Percentiles rank a stretch among this genome's conserved stretches.
Conservation (phyloP, 2,329 filamentous ascomycete genomes). For the Arthrobotrys musiformis region DNA sequence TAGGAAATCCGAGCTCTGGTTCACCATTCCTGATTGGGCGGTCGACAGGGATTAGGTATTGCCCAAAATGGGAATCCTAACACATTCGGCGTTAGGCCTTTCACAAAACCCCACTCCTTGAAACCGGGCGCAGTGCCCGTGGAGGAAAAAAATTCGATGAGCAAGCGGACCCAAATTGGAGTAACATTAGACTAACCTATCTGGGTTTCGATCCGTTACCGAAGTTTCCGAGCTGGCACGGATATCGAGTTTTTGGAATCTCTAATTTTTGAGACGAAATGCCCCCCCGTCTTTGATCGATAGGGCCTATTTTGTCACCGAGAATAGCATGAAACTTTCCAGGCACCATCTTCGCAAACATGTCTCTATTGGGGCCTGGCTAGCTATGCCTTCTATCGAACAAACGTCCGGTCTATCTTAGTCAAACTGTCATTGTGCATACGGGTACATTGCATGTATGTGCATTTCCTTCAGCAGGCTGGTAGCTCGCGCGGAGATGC, state of each 20-base stretch:
- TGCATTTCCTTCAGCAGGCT: background rate
- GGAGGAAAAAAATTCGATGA: background rate
- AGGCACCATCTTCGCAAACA: conserved; percentile 10
- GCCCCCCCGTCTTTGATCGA: no score
- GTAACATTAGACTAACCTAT: conserved; percentile 50
- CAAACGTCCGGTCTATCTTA: background rate
- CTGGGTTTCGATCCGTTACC: background rate
- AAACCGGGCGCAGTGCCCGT: conserved; percentile 28
- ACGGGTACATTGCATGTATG: background rate
- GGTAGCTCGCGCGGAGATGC: background rate
- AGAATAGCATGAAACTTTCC: conserved; percentile 42
- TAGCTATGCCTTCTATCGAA: background rate
- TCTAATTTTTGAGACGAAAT: conserved; percentile 36
- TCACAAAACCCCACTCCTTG: conserved; percentile 21
- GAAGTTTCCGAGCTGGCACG: conserved; percentile 32
- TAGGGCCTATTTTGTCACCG: conserved; percentile 7
- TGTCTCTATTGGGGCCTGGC: background rate
- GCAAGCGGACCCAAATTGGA: background rate
- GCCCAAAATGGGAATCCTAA: conserved; percentile 37
- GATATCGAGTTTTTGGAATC: conserved; percentile 24
- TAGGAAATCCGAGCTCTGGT: conserved; percentile 11
- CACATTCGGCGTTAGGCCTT: conserved; percentile 30
- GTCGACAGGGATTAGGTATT: background rate
- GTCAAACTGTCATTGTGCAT: background rate
- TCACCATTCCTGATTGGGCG: conserved; percentile 10